Base-by-base conservation (phyloP, 2,329 filamentous ascomycete species). In the Penicillium sp. region DNA sequence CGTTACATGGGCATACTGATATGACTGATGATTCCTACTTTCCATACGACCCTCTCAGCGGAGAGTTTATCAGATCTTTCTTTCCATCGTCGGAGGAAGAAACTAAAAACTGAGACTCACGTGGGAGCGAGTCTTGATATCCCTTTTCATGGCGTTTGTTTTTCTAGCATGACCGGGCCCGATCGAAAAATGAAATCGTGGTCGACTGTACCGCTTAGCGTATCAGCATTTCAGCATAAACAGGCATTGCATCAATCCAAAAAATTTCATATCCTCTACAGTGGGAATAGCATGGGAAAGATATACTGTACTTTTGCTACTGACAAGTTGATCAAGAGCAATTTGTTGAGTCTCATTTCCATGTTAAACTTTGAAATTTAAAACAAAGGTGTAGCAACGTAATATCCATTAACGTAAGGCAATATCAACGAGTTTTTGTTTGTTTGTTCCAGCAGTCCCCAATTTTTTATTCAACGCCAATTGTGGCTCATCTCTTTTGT, bases 51-150 rank as follows among this genome's bases (percentile, higher is more conserved):
- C 73, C 73, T 7, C 73, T 76, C 47, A 69, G 64, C 43, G 72
- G 71, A 19, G 72, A 75, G 46, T 75, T 75, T 26, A 73, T 75
- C 58, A 63, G 70, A 21, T 75, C 73, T 23, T 74, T 75, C 57
- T 75, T 76, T 56, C 72, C 72, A 2, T 52, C 60, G 16, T 56
- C 62, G 13, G 69, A 71, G 10, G 71, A 72, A 66, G 65, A 65
- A 39, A 54, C 33, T 21, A 54, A 48, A 29, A 54, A 39, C 44
- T 45, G n/a, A 45, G 26, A 51, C 23, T 39, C 23, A 21, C n/a
- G n/a, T 5, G 6, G 31, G 46, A 11, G 31, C 27, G 25, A 29
- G 46, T 33, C 25, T 47, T 49, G 25, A 25, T 33, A 27, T 53
- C 19, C 13, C 35, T 21, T 10, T 29, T 39, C 29, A 27, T 19